A percentile compares a stretch with the other conserved stretches of the same genome.
Conservation (phyloP, 2,329 filamentous ascomycete genomes). For the Colletotrichum simmondsii region DNA sequence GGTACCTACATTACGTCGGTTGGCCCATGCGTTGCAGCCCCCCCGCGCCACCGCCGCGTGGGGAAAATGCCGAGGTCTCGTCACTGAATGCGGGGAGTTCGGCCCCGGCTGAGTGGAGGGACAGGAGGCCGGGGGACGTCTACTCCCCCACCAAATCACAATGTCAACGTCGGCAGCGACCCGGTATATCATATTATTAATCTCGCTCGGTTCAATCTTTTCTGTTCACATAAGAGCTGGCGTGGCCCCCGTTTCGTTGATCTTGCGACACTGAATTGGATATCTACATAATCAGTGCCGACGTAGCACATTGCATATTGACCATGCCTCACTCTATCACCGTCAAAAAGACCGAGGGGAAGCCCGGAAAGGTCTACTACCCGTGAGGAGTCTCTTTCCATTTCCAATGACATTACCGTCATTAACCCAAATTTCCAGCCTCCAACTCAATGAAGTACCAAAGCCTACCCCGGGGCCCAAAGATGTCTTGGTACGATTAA, state of each 20-base stretch:
- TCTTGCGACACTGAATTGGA: background rate
- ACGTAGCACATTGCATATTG: background rate
- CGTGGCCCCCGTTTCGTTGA: background rate
- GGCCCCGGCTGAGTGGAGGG: constrained; percentile 21
- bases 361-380: constrained; percentile 90
- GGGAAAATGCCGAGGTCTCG: constrained; percentile 29
- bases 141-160: constrained; percentile 6
- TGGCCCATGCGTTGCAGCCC: background rate
- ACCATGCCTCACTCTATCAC: constrained; percentile 68
- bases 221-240: background rate
- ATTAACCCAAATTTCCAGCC: constrained; percentile 48
- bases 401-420: no score
- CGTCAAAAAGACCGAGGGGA: constrained; percentile 78
- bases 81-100: constrained; percentile 27
- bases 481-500: constrained; percentile 80
- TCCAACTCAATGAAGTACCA: constrained; percentile 70
- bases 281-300: background rate
- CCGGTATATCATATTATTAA: background rate
- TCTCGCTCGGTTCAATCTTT: background rate
- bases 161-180: constrained; percentile 6
- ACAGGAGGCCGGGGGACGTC: constrained; percentile 9
- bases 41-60: background rate
- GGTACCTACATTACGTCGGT: no score
- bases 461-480: constrained; percentile 71
- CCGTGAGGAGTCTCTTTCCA: constrained; percentile 60